phyloP scores from a whole-genome alignment of 768 basidiomycete species.

The Leccinum disarticulatum region DNA sequence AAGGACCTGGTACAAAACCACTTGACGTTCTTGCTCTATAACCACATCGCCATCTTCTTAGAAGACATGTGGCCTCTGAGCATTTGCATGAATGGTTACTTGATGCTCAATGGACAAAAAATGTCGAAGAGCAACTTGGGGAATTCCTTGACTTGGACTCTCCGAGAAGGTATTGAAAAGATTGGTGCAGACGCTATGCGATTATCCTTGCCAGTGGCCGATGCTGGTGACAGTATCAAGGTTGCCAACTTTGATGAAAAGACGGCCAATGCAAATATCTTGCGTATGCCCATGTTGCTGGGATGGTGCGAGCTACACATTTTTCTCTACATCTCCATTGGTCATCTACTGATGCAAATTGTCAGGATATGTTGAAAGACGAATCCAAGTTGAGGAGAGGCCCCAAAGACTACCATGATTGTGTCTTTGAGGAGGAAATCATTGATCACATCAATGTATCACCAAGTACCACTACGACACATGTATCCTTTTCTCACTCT shows the following conservation, averaged over 20 bases:
- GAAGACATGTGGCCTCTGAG: slow-evolving; percentile 86
- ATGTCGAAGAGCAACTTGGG: slow-evolving; percentile 94
- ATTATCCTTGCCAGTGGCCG: slow-evolving; percentile 70
- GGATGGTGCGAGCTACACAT: slow-evolving; percentile 83
- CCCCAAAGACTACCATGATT: slow-evolving; percentile 72
- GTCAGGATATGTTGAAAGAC: slow-evolving; percentile 78
- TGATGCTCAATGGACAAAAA: slow-evolving; percentile 97
- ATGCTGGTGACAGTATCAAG: slow-evolving; percentile 95
- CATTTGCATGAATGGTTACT: slow-evolving; percentile 93
- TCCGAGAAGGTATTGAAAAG: slow-evolving; percentile 86
- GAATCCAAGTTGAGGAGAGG: slow-evolving; percentile 72
- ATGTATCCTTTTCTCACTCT: slow-evolving; percentile 41
- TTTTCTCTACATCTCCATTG: not conserved
- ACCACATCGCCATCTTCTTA: slow-evolving; percentile 90
- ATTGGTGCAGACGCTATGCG: slow-evolving; percentile 97
- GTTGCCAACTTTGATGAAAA: slow-evolving; percentile 99
- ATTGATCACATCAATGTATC: slow-evolving; percentile 73
- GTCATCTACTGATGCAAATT: not conserved
- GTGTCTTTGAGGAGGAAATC: slow-evolving; percentile 81
- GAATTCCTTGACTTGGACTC: slow-evolving; percentile 76
- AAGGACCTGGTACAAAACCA: slow-evolving; percentile 97
- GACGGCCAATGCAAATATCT: slow-evolving; percentile 95
- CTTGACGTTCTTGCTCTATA: slow-evolving; percentile 91
- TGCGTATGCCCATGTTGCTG: slow-evolving; percentile 87
- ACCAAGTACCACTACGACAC: slow-evolving; percentile 79